These are phyloP conservation scores for Didymella glomerata DNA, from an alignment of 2,329 filamentous ascomycete genomes.

Conservation along the genomic window DNA sequence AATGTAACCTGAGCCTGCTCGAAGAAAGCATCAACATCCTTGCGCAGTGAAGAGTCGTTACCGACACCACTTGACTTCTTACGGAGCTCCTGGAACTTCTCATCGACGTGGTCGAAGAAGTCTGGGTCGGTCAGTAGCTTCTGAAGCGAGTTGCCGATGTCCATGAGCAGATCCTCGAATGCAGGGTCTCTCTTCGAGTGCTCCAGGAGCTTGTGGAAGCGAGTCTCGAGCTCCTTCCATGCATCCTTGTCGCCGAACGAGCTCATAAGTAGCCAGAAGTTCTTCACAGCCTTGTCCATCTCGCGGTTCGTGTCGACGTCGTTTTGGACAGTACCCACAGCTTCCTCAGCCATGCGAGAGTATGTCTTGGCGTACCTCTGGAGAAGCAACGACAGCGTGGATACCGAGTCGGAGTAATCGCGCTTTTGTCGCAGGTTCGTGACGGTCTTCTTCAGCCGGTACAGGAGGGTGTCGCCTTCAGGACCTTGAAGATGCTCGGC, in stretches of 20 bases:
- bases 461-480: slow-evolving; percentile 75
- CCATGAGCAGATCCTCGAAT: slow-evolving; percentile 78
- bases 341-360: slow-evolving; percentile 74
- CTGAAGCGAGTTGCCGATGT: slow-evolving; percentile 78
- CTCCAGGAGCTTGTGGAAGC: slow-evolving; percentile 74
- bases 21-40: slow-evolving; percentile 77
- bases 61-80: slow-evolving; percentile 66
- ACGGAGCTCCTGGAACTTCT: slow-evolving; percentile 68
- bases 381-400: slow-evolving; percentile 76
- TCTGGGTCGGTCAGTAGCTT: slow-evolving; percentile 84
- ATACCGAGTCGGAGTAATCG: slow-evolving; percentile 88
- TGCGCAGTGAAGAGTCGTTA: slow-evolving; percentile 71
- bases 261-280: slow-evolving; percentile 81
- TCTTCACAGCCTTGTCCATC: slow-evolving; percentile 76
- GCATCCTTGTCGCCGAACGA: slow-evolving; percentile 77
- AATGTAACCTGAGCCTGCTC: slow-evolving; percentile 73
- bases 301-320: slow-evolving; percentile 78
- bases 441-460: slow-evolving; percentile 79
- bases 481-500: slow-evolving; percentile 75
- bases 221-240: slow-evolving; percentile 77
- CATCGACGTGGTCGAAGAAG: slow-evolving; percentile 80
- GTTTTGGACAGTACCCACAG: slow-evolving; percentile 71
- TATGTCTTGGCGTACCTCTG: slow-evolving; percentile 82
- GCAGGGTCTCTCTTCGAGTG: slow-evolving; percentile 81
- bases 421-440: slow-evolving; percentile 75